phyloP scores from a whole-genome alignment of 805 yeast species.

The Candida multigemmis region DNA sequence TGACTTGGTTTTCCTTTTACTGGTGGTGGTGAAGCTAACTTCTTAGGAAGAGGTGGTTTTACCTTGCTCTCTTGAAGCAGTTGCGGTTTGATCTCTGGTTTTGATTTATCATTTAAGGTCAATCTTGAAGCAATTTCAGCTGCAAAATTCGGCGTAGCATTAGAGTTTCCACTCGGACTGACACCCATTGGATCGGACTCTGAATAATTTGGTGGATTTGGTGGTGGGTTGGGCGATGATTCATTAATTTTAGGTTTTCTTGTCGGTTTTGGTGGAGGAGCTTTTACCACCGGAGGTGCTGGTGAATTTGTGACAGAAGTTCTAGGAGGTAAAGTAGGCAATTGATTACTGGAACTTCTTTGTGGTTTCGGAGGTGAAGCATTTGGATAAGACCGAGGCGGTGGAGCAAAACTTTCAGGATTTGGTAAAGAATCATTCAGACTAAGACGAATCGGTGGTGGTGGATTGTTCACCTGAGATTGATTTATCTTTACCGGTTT shows the following conservation, averaged over 20 bases:
- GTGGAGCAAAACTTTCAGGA: conserved; percentile 31
- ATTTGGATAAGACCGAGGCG: conserved; percentile 31
- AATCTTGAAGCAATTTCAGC: too few relatives aligned
- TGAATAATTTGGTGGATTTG: not conserved
- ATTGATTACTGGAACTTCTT: conserved; percentile 2
- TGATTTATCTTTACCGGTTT: not conserved
- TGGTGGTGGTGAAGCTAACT: conserved; percentile 2
- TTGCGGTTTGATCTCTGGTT: too few relatives aligned
- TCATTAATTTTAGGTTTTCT: conserved; percentile 14
- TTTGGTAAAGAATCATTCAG: conserved; percentile 12
- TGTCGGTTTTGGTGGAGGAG: conserved; percentile 36
- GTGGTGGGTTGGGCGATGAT: conserved; percentile 1
- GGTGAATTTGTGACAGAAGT: conserved; percentile 3
- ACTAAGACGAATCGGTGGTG: conserved; percentile 1
- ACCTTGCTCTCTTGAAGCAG: too few relatives aligned
- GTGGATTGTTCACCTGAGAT: conserved; percentile 1
- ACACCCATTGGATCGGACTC: too few relatives aligned
- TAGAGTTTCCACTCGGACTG: too few relatives aligned
- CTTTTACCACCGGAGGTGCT: conserved; percentile 5
- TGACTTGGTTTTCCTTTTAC: conserved; percentile 1
- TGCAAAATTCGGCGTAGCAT: conserved; percentile 2
- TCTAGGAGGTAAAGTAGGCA: conserved; percentile 6
- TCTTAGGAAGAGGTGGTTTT: too few relatives aligned
- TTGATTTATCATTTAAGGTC: too few relatives aligned
- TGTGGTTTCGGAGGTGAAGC: conserved; percentile 4